Evolutionary conservation across 2,329 filamentous ascomycete species (phyloP), one percentile per base, ranked within the genome.

Genomic region (Helminthosporium solani): DNA sequence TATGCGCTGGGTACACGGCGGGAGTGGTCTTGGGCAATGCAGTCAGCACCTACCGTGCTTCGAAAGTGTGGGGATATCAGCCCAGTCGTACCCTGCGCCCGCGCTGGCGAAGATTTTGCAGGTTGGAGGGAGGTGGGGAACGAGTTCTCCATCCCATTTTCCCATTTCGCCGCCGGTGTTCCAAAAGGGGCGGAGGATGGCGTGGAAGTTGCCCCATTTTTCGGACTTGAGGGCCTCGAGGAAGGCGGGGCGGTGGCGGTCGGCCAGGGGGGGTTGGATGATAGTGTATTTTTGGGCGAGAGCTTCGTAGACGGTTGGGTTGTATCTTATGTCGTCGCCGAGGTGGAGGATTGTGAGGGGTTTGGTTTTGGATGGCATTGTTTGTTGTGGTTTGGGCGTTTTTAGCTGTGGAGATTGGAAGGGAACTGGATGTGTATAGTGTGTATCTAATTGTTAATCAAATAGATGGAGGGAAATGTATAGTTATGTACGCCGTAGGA

Each of bases 51-150:
- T 25, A 47, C 47, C 44, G 23, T 48, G 21, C 16, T 44, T 42
- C 14, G 41, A 48, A 5, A 53, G 25, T 3, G 40, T 44, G n/a
- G 47, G 47, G 8, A 53, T 77, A 60, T 83, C 77, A 3, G 75
- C 78, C 78, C 79, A 82, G 59, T 83, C 79, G 60, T 79, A 83
- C 0, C 80, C 78, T 6, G 80, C 79, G 0, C 80, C 79, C 0
- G 80, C 79, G 8, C 73, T 77, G 3, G 80, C 77, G 60, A 76
- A 81, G 4, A 83, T 73, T 48, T 73, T 75, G 43, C 78, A 73
- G 0, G 75, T 77, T 1, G 61, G 34, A 0, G 80, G 80, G 6
- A 83, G 64, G 14, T 81, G 61, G 0, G 73, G 70, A 33, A 83
- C 76, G n/a, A 83, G 57, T 47, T 83, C 80, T 14, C 64, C 57